phyloP scores from a whole-genome alignment of 106 monocot genomes.

The Ottelia alismoides region DNA sequence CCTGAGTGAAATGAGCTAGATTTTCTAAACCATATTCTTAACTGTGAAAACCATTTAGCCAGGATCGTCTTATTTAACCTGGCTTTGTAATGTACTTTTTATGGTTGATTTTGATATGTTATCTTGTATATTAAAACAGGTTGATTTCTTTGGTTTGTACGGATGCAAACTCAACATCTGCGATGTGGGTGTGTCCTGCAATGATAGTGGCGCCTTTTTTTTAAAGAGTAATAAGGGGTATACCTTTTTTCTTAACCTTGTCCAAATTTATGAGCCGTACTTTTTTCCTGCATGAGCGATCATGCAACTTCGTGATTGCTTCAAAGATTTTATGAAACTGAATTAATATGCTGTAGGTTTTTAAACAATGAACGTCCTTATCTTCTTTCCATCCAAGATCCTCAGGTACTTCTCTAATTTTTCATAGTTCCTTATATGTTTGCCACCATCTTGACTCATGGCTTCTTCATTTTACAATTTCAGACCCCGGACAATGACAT shows the following conservation, averaged over 20 bases:
- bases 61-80: too few species aligned
- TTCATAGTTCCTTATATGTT: too few species aligned
- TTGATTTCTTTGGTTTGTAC: conserved; percentile 87
- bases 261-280: neutral
- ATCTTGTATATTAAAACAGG: conserved; percentile 40
- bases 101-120: too few species aligned
- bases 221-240: conserved; percentile 67
- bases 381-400: conserved; percentile 82
- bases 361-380: conserved; percentile 44
- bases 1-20: too few species aligned
- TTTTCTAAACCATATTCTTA: too few species aligned
- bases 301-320: neutral
- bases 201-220: conserved; percentile 42
- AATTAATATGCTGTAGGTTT: conserved; percentile 44
- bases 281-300: neutral
- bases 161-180: conserved; percentile 76
- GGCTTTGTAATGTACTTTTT: too few species aligned
- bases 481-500: conserved; percentile 59
- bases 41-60: too few species aligned
- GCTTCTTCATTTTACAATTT: neutral
- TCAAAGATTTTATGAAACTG: too few species aligned
- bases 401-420: too few species aligned
- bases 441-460: too few species aligned
- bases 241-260: conserved; percentile 1
- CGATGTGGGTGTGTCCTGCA: conserved; percentile 88